Evolutionary conservation across 129 eudicot genomes (phyloP).

Genomic region (Kitagawia praeruptora): DNA sequence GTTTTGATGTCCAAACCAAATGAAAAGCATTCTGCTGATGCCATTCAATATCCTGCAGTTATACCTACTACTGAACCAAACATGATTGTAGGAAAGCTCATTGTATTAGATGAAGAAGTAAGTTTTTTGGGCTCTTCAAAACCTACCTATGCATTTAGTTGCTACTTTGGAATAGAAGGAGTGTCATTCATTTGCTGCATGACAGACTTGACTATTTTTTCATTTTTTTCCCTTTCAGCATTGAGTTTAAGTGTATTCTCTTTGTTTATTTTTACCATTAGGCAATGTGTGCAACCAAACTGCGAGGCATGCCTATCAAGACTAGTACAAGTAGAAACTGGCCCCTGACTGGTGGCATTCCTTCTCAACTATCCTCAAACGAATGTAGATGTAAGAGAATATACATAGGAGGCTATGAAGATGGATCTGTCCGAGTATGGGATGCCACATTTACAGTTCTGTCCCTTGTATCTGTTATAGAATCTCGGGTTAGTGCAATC

Average conservation of each 20-base stretch:
- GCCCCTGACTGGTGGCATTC: constrained; percentile 90
- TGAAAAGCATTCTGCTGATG: constrained; percentile 34
- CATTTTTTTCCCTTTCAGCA: neutral
- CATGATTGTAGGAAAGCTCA: constrained; percentile 68
- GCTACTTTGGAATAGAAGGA: constrained; percentile 6
- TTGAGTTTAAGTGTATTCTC: neutral
- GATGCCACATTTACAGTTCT: constrained; percentile 83
- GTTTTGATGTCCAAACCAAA: constrained; percentile 45
- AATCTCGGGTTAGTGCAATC: constrained; percentile 47
- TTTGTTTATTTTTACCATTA: constrained; percentile 32
- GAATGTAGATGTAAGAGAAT: constrained; percentile 54
- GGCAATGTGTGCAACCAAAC: constrained; percentile 48
- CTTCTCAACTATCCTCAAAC: constrained; percentile 35
- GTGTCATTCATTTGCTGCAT: neutral
- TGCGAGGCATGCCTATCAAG: constrained; percentile 23
- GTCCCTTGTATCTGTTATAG: constrained; percentile 44
- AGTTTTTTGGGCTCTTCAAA: constrained; percentile 34
- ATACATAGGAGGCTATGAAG: constrained; percentile 90
- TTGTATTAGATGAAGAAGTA: constrained; percentile 26
- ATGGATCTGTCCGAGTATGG: constrained; percentile 82
- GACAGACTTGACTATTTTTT: neutral
- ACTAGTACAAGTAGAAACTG: constrained; percentile 35
- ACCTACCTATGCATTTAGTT: constrained; percentile 35
- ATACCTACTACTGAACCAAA: constrained; percentile 73
- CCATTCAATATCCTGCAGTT: constrained; percentile 43